Evolutionary conservation across 495 filamentous ascomycete genomes (phyloP).

Genomic region (Staphylotrichum longicolle): DNA sequence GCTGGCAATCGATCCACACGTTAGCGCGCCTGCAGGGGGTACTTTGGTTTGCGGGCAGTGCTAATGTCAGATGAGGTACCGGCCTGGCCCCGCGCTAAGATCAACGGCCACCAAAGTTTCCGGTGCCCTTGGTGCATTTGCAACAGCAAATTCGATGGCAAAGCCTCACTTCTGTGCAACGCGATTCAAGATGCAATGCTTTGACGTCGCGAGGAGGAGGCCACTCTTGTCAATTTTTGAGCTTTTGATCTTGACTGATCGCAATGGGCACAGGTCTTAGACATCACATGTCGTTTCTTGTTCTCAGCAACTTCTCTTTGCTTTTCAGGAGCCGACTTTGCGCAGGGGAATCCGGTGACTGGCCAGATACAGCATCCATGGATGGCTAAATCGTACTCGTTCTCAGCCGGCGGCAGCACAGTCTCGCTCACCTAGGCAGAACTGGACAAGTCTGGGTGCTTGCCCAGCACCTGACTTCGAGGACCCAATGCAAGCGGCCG

Average conservation of each 20-base stretch:
- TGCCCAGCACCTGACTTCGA: background rate
- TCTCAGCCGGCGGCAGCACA: conserved; percentile 1
- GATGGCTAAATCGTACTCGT: conserved; percentile 1
- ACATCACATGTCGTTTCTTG: no score
- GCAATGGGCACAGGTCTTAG: no score
- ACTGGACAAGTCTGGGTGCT: background rate
- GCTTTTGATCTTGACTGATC: no score
- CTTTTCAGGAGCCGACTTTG: no score
- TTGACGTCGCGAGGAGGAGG: no score
- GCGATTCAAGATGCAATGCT: no score
- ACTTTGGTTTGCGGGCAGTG: background rate
- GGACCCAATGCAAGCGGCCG: conserved; percentile 12
- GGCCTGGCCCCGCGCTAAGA: background rate
- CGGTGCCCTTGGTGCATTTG: background rate
- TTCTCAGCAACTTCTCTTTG: no score
- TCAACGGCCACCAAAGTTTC: conserved; percentile 1
- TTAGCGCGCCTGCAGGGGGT: background rate
- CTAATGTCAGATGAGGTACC: background rate
- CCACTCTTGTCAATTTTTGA: no score
- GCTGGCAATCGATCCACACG: background rate
- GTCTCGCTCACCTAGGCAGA: background rate
- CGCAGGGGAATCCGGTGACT: no score
- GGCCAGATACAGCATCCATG: no score
- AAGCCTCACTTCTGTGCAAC: no score
- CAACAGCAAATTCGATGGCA: no score